Evolutionary conservation across 1,284 basidiomycete species (phyloP).

Genomic region (Rhodotorula sp.): DNA sequence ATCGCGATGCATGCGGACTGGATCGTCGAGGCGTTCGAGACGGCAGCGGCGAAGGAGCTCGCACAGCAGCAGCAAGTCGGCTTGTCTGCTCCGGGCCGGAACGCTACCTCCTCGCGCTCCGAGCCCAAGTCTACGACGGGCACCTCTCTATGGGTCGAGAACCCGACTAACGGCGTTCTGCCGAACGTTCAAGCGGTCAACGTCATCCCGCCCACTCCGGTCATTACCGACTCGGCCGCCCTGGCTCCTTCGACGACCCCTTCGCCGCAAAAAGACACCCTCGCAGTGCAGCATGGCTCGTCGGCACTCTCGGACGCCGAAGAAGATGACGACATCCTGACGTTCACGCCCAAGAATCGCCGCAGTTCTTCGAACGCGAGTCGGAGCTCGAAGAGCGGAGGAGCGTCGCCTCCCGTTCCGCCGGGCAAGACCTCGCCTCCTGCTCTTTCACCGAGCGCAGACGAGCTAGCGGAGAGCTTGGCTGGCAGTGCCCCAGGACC

Average conservation of each 20-base stretch:
- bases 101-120: not conserved
- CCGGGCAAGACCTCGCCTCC: not conserved
- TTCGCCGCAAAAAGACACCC: not conserved
- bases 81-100: not conserved
- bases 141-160: no score
- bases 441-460: not conserved
- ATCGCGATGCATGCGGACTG: conserved; percentile 88
- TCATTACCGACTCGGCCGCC: not conserved
- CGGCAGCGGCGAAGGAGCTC: not conserved
- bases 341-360: conserved; percentile 43
- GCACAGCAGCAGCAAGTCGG: no score
- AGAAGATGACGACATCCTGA: conserved; percentile 44
- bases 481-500: no score
- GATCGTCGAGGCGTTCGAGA: conserved; percentile 76
- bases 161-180: no score
- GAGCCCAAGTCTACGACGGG: not conserved
- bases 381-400: conserved; percentile 11
- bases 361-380: conserved; percentile 25
- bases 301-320: not conserved
- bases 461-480: not conserved
- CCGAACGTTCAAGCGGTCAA: not conserved
- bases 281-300: not conserved
- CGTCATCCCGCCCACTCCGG: conserved; percentile 6
- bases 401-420: not conserved
- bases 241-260: not conserved